Conservation (phyloP, 805 yeast species). For the Metschnikowia vanudenii region DNA sequence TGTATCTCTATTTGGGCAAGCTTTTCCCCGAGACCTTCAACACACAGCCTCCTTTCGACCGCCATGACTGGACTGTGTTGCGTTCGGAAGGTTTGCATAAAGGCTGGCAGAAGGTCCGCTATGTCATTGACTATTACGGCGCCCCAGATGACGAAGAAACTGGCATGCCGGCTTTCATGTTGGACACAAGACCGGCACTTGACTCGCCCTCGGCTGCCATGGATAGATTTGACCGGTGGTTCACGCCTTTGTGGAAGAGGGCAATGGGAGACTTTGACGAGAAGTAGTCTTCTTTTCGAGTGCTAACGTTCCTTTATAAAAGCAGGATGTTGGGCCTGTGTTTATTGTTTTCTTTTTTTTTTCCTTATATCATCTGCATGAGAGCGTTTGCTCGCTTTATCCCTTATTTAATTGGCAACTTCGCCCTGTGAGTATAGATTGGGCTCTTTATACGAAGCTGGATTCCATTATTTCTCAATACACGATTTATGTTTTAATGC, state of each 20-base stretch:
- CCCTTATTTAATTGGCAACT: neutral
- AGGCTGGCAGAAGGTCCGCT: conserved; percentile 70
- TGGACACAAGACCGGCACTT: conserved; percentile 94
- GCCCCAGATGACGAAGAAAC: conserved; percentile 86
- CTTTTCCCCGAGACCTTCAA: conserved; percentile 71
- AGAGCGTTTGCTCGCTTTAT: neutral
- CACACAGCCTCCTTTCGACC: conserved; percentile 87
- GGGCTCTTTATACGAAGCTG: neutral
- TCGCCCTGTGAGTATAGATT: neutral
- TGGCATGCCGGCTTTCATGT: conserved; percentile 86
- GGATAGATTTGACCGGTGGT: conserved; percentile 72
- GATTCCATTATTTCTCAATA: neutral
- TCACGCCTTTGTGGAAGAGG: conserved; percentile 61
- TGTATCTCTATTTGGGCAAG: conserved; percentile 62
- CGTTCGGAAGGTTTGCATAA: conserved; percentile 50
- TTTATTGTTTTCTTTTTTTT: too few relatives aligned
- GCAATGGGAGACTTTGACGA: conserved; percentile 59
- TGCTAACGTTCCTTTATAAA: too few relatives aligned
- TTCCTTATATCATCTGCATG: neutral
- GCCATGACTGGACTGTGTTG: conserved; percentile 98
- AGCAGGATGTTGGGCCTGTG: too few relatives aligned
- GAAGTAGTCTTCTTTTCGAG: neutral
- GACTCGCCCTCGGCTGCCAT: conserved; percentile 61
- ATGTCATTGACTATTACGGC: conserved; percentile 94
- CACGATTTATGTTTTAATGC: neutral